Conservation (phyloP, 1,139 yeast genomes). For the Diutina neorugosa region DNA sequence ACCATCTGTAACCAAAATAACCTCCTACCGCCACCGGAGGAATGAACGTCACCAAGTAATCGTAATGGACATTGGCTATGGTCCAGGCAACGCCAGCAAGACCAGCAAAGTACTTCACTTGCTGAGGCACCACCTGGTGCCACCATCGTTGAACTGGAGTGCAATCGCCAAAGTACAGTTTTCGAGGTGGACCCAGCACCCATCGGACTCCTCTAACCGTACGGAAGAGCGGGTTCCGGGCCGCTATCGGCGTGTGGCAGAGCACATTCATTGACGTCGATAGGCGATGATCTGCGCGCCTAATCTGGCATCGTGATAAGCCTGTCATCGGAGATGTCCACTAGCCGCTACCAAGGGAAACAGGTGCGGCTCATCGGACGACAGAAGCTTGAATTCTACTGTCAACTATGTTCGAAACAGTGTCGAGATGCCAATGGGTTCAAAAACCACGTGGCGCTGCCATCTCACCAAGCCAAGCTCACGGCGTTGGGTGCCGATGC, state of each 20-base stretch:
- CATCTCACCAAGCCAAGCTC: conserved; percentile 53
- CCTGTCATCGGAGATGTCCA: neutral
- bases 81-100: conserved; percentile 17
- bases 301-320: neutral
- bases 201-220: neutral
- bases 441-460: conserved; percentile 72
- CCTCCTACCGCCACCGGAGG: conserved; percentile 24
- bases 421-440: conserved; percentile 95
- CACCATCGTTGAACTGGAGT: conserved; percentile 16
- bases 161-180: conserved; percentile 12
- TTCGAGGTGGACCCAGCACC: neutral
- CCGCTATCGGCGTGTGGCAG: neutral
- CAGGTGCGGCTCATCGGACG: conserved; percentile 75
- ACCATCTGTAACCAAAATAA: conserved; percentile 14
- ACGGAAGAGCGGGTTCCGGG: neutral
- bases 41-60: conserved; percentile 20
- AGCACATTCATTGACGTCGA: neutral
- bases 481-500: conserved; percentile 25
- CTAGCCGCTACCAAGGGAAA: conserved; percentile 42
- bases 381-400: conserved; percentile 75
- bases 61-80: conserved; percentile 26
- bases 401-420: conserved; percentile 87
- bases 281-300: neutral
- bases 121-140: conserved; percentile 17
- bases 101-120: conserved; percentile 19